Conservation (phyloP, 345 rosid genomes). For the Iberis pinnata region DNA sequence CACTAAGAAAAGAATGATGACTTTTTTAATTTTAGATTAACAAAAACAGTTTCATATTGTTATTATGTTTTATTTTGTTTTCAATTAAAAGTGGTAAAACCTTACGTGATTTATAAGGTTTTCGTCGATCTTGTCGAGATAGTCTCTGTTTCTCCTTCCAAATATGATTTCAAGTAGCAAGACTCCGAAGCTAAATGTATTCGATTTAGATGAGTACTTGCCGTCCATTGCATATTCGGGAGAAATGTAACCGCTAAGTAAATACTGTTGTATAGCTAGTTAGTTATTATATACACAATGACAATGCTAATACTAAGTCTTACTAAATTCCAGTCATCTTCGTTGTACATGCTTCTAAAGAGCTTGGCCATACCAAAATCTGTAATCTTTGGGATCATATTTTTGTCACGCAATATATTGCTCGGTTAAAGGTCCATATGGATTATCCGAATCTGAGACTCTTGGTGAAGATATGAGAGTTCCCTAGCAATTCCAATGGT, state of each 20-base stretch:
- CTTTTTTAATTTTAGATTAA: too few species aligned
- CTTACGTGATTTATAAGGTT: too few species aligned
- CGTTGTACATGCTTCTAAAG: conserved; percentile 53
- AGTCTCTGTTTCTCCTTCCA: conserved; percentile 60
- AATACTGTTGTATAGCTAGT: not conserved
- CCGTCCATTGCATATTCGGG: conserved; percentile 89
- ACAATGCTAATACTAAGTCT: conserved; percentile 16
- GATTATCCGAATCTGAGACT: conserved; percentile 69
- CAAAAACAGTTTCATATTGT: too few species aligned
- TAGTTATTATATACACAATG: not conserved
- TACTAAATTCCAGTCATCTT: conserved; percentile 81
- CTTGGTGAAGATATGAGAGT: conserved; percentile 70
- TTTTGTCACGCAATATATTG: conserved; percentile 57
- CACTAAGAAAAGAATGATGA: too few species aligned
- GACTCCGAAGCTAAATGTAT: conserved; percentile 75
- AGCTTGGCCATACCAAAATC: conserved; percentile 91
- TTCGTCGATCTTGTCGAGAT: too few species aligned
- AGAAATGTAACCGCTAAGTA: conserved; percentile 67
- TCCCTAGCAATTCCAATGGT: conserved; percentile 70
- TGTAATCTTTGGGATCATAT: conserved; percentile 64
- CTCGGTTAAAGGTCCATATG: conserved; percentile 83
- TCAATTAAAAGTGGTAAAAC: too few species aligned
- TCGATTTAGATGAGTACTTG: conserved; percentile 55
- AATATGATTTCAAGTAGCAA: conserved; percentile 55
- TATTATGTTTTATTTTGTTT: too few species aligned